These are phyloP conservation scores for Alternaria alternata DNA, from an alignment of 2,329 filamentous ascomycete genomes.

Conservation along the genomic window DNA sequence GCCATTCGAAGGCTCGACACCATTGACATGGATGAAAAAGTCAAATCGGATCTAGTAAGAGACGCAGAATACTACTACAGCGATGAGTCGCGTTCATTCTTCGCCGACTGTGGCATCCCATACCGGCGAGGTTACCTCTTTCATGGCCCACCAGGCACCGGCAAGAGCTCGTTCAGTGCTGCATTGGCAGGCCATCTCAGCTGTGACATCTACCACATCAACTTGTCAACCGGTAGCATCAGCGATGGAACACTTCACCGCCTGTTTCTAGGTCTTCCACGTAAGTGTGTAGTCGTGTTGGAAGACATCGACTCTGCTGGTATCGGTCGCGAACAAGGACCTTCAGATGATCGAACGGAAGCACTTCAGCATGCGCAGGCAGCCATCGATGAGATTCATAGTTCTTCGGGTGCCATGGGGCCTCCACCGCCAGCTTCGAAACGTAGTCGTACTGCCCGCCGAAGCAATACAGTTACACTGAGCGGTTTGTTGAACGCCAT, in stretches of 20 bases:
- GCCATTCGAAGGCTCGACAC: conserved; percentile 39
- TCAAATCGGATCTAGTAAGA: conserved; percentile 40
- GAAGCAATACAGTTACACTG: conserved; percentile 61
- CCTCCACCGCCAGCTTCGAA: not conserved
- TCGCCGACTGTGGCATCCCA: conserved; percentile 46
- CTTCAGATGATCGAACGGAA: not conserved
- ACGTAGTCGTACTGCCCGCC: not conserved
- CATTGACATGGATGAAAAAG: conserved; percentile 41
- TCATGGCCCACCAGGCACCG: conserved; percentile 51
- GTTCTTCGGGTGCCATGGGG: not conserved
- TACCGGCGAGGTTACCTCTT: conserved; percentile 52
- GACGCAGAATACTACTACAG: conserved; percentile 52
- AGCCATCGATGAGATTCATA: not conserved
- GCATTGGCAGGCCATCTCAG: conserved; percentile 49
- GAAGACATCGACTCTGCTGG: conserved; percentile 53
- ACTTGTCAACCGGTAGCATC: conserved; percentile 40
- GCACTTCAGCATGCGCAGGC: not conserved
- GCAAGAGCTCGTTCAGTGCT: conserved; percentile 52
- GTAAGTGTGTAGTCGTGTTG: conserved; percentile 52
- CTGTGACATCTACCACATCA: conserved; percentile 52
- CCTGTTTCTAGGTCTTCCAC: conserved; percentile 34
- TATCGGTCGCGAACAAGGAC: conserved; percentile 33
- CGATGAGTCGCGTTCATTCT: conserved; percentile 40
- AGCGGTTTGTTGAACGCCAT: conserved; percentile 79
- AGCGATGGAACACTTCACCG: conserved; percentile 42